Percentiles rank a stretch among this genome's conserved stretches.
Evolutionary conservation across 2,329 filamentous ascomycete species (phyloP).

Genomic region (Lachnellula occidentalis): DNA sequence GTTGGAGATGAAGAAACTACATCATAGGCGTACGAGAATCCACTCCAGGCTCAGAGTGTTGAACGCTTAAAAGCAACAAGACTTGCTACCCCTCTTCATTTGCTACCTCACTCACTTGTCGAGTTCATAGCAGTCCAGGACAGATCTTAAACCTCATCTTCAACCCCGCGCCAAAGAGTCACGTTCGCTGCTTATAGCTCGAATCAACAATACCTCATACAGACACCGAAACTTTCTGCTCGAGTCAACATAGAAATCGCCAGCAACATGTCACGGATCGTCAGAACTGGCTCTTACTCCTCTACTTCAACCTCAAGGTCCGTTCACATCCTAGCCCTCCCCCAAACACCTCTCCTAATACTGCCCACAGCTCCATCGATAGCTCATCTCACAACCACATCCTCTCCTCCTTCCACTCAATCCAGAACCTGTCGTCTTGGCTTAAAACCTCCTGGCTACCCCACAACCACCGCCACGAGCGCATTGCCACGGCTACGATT

Average conservation of each 20-base stretch:
- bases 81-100: background rate
- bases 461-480: slow-evolving; percentile 26
- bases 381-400: slow-evolving; percentile 22
- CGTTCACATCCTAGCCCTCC: background rate
- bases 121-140: background rate
- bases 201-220: background rate
- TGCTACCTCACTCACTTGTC: background rate
- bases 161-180: background rate
- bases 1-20: background rate
- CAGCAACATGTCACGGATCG: slow-evolving; percentile 4
- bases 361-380: slow-evolving; percentile 16
- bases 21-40: background rate
- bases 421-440: slow-evolving; percentile 17
- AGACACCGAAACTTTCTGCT: background rate
- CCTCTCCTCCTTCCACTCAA: slow-evolving; percentile 13
- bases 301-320: slow-evolving; percentile 8
- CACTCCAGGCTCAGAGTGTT: background rate
- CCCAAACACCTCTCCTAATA: background rate
- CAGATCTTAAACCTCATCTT: background rate
- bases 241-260: slow-evolving; percentile 4
- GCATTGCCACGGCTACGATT: slow-evolving; percentile 27
- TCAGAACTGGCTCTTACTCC: slow-evolving; percentile 11
- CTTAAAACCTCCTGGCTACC: slow-evolving; percentile 21
- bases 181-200: background rate
- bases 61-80: background rate